Base-by-base conservation (phyloP, 352 stramenopile genomes). In the Pythium biforme region DNA sequence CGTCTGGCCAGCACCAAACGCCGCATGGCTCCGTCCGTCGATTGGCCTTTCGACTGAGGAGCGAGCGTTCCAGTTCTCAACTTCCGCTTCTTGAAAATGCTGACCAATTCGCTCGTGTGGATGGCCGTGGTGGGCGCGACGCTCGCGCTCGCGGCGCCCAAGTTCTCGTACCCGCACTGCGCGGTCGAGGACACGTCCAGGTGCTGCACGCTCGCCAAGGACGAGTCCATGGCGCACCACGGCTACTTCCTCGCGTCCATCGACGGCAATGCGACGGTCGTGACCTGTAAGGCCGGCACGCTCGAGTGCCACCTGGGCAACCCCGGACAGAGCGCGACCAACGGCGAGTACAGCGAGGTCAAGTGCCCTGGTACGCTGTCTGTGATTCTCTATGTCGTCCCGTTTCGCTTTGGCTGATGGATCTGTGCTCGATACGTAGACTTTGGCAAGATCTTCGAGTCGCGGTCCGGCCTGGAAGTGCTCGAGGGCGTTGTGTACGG, bases 261-360 rank as follows among this genome's bases (percentile, higher is more conserved):
- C 41, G 61, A 76, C 45, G 73, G 74, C 12, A 69, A 73, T 34
- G 76, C 78, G 54, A 80, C 81, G 55, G 77, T 86, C 49, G 74
- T 91, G 66, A 91, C 82, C 27, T 91, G 82, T 70, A 73, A 67
- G 39, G 66, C 76, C 45, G 74, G 75, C 55, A 60, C 54, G 34
- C 68, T 91, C 66, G 69, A 73, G 54, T 91, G 82, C 69, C 78
- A 78, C 33, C 55, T 68, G 25, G 79, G 81, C 47, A 89, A 91
- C 70, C 78, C 82, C 6, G 75, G 70, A 56, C 68, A 84, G 62
- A 74, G 70, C 26, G 79, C 77, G 5, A 68, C 52, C n/a, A 62
- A 59, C 37, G 75, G 82, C 25, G 64, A 59, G 6, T 66, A 73
- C 27, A 37, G 58, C n/a, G 73, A 73, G 50, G 67, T 89, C 49